phyloP scores from a whole-genome alignment of 495 filamentous ascomycete species.

The Daldinia loculata region DNA sequence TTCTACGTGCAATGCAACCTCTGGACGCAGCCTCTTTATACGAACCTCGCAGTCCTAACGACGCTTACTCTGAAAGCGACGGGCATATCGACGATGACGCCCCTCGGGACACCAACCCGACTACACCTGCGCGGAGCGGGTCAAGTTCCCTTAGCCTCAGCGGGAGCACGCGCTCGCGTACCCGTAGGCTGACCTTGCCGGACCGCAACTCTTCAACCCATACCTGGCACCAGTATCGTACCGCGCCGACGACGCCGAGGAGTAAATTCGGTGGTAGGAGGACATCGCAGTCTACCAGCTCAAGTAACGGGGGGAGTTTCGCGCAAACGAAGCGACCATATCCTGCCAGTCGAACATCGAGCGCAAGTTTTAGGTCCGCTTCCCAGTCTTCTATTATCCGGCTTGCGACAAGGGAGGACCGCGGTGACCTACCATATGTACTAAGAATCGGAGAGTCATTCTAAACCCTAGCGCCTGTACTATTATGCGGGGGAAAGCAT shows the following conservation, averaged over 20 bases:
- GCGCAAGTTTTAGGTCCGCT: slow-evolving; percentile 50
- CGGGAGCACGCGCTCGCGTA: slow-evolving; percentile 40
- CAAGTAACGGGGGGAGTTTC: slow-evolving; percentile 52
- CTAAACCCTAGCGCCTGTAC: slow-evolving; percentile 3
- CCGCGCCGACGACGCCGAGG: slow-evolving; percentile 62
- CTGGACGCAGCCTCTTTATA: slow-evolving; percentile 62
- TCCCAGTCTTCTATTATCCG: slow-evolving; percentile 52
- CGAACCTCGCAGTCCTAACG: slow-evolving; percentile 35
- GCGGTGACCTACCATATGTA: slow-evolving; percentile 54
- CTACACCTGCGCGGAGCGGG: slow-evolving; percentile 38
- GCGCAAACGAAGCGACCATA: slow-evolving; percentile 55
- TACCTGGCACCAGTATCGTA: slow-evolving; percentile 53
- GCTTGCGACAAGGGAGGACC: slow-evolving; percentile 50
- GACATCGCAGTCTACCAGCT: slow-evolving; percentile 47
- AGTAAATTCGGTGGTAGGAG: slow-evolving; percentile 45
- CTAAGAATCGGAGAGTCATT: slow-evolving; percentile 42
- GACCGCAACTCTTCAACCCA: slow-evolving; percentile 50
- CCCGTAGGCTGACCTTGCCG: slow-evolving; percentile 23
- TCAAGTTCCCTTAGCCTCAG: slow-evolving; percentile 36
- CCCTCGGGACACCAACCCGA: slow-evolving; percentile 44
- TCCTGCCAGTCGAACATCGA: slow-evolving; percentile 50
- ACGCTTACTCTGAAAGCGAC: slow-evolving; percentile 48
- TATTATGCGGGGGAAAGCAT: background rate
- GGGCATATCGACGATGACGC: slow-evolving; percentile 60
- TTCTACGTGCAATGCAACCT: slow-evolving; percentile 78